These are phyloP conservation scores for Dioscorea alata DNA, from an alignment of 106 monocot species.

Conservation along the genomic window DNA sequence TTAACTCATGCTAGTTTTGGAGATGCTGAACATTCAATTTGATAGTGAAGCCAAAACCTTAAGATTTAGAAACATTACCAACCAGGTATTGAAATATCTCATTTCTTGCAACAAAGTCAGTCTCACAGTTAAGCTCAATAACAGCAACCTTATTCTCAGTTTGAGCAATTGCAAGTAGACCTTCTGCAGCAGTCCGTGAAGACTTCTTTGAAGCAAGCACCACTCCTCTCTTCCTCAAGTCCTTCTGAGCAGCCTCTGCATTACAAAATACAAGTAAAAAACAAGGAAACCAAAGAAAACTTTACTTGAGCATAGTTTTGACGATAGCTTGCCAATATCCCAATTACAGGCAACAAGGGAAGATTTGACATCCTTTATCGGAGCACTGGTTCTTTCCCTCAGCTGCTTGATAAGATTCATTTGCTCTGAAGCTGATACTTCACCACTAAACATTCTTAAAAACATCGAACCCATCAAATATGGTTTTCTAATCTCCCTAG, in stretches of 20 bases:
- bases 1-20: too few relatives aligned
- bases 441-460: constrained; percentile 36
- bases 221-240: constrained; percentile 87
- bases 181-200: constrained; percentile 73
- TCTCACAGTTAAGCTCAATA: constrained; percentile 94
- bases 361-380: constrained; percentile 89
- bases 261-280: neutral
- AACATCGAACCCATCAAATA: neutral
- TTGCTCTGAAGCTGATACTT: constrained; percentile 61
- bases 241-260: constrained; percentile 89
- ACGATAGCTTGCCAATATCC: constrained; percentile 60
- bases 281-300: neutral
- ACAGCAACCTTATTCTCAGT: constrained; percentile 66
- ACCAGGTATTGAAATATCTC: constrained; percentile 93
- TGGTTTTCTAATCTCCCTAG: neutral
- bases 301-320: neutral
- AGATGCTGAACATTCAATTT: too few relatives aligned
- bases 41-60: neutral
- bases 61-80: neutral
- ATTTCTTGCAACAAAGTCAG: constrained; percentile 95
- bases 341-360: constrained; percentile 74
- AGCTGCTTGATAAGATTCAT: constrained; percentile 80
- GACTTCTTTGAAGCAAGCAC: constrained; percentile 88
- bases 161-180: constrained; percentile 80
- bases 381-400: constrained; percentile 86